These are phyloP conservation scores for Geotrichum europaeum DNA, from an alignment of 1,139 yeast species.

Conservation along the genomic window DNA sequence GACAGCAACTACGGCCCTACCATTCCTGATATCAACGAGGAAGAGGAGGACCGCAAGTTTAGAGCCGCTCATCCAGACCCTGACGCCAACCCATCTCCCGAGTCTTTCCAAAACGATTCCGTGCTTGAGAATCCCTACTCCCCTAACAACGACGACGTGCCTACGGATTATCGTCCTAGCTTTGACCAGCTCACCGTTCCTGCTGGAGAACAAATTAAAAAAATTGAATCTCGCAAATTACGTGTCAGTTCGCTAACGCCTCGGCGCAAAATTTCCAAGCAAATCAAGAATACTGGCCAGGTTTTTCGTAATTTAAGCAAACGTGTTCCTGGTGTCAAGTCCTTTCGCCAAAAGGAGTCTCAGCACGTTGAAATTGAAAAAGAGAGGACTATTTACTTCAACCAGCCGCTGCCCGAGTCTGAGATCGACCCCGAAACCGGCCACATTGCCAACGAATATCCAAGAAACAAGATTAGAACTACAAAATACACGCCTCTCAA, in stretches of 20 bases:
- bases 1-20: slow-evolving; percentile 5
- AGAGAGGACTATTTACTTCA: slow-evolving; percentile 45
- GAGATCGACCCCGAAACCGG: slow-evolving; percentile 50
- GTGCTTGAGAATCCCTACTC: slow-evolving; percentile 9
- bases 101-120: background rate
- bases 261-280: slow-evolving; percentile 4
- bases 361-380: slow-evolving; percentile 10
- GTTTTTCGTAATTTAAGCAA: slow-evolving; percentile 13
- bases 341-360: slow-evolving; percentile 4
- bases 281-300: slow-evolving; percentile 8
- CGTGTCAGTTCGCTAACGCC: slow-evolving; percentile 13
- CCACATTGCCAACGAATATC: slow-evolving; percentile 39
- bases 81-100: background rate
- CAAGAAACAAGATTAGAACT: slow-evolving; percentile 84
- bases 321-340: slow-evolving; percentile 13
- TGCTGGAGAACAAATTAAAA: background rate
- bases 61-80: background rate
- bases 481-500: slow-evolving; percentile 86
- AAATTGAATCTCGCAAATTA: slow-evolving; percentile 11
- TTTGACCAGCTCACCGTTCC: background rate
- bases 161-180: background rate
- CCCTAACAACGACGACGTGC: background rate
- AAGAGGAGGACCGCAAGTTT: slow-evolving; percentile 7
- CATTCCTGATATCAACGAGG: slow-evolving; percentile 1
- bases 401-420: slow-evolving; percentile 58